Evolutionary conservation across 2,329 filamentous ascomycete species (phyloP), one percentile per base, ranked within the genome.

Genomic region (Diaporthe longicolla): DNA sequence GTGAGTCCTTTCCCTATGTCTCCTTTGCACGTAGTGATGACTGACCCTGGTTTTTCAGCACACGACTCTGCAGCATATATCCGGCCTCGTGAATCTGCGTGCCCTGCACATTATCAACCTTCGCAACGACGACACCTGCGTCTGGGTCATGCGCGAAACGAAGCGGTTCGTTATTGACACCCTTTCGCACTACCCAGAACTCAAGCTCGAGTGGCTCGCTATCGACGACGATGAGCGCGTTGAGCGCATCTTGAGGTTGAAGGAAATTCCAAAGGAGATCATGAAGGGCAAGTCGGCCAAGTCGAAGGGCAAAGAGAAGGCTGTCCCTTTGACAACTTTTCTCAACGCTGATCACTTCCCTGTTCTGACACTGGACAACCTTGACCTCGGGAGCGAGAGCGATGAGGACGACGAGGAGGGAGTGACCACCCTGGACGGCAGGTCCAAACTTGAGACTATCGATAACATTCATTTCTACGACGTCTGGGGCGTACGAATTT

Each of bases 121-220:
- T 74, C 85, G 88, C 24, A 87, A 86, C 74, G 87, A 89, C 43
- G 89, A 91, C 76, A 88, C 87, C 0, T 91, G 89, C 73, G 82
- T 87, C 19, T 89, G 86, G 82, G 87, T 91, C 10, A 86, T 89
- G 81, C 84, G 85, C 24, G 89, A 92, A 80, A 87, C 88, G 3
- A 84, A 87, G 54, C 85, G 84, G n/a, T 92, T 92, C 78, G 85
- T 90, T 37, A 84, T 90, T 13, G 90, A 92, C 78, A 89, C 85
- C 43, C 80, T 92, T 2, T 86, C 87, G 2, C 88, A 91, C 74
- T 84, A 88, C 73, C 88, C 88, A 0, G 78, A 87, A 13, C 82
- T 90, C 78, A 88, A 88, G 77, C 83, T 92, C 3, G 88, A 91
- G 78, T 92, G 88, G 84, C 82, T 92, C 24, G 87, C 89, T 7